Conservation (phyloP, 169 alveolate genomes). For the Plasmodium blacklocki region DNA sequence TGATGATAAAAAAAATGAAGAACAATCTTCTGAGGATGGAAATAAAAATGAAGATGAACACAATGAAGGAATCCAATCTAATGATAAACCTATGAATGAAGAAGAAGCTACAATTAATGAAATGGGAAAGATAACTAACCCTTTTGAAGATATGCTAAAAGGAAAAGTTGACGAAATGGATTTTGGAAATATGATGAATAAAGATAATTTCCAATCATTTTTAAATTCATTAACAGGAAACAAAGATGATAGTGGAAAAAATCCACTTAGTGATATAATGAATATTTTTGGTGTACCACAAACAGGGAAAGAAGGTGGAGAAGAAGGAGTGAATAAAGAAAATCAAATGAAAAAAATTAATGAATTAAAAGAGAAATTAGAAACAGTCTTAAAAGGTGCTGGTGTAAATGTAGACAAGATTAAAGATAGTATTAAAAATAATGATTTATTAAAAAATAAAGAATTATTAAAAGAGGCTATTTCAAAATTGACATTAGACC, state of each 20-base stretch:
- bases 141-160: slow-evolving; percentile 3
- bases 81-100: neutral
- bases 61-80: neutral
- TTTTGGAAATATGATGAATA: slow-evolving; percentile 24
- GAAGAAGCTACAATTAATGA: neutral
- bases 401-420: slow-evolving; percentile 50
- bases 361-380: slow-evolving; percentile 24
- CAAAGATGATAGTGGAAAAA: neutral
- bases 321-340: neutral
- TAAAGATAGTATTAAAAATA: slow-evolving; percentile 25
- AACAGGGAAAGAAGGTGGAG: neutral
- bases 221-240: slow-evolving; percentile 22
- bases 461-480: neutral
- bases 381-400: slow-evolving; percentile 12
- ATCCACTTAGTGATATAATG: neutral
- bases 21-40: neutral
- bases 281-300: neutral
- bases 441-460: slow-evolving; percentile 21
- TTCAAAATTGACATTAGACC: slow-evolving; percentile 1
- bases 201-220: slow-evolving; percentile 10
- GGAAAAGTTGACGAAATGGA: slow-evolving; percentile 19
- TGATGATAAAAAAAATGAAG: neutral
- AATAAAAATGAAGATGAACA: neutral
- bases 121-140: neutral
- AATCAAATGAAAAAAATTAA: slow-evolving; percentile 18